phyloP scores from a whole-genome alignment of 2,329 filamentous ascomycete genomes.

The Clonostachys chloroleuca region DNA sequence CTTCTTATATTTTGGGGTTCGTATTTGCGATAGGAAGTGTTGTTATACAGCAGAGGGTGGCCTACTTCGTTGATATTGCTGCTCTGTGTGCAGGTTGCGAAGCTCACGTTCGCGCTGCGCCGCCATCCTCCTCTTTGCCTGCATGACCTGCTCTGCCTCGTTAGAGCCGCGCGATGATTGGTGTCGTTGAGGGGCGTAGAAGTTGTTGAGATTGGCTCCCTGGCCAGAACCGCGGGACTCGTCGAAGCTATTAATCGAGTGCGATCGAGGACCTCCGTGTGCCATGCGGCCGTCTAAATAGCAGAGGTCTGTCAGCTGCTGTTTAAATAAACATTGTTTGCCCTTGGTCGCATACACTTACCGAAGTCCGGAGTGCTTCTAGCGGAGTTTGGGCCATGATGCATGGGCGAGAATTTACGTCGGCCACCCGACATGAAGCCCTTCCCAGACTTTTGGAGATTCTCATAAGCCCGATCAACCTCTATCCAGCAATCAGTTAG shows the following conservation, averaged over 20 bases:
- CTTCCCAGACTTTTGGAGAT: slow-evolving; percentile 95
- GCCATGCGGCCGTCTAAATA: slow-evolving; percentile 65
- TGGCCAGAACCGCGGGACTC: slow-evolving; percentile 60
- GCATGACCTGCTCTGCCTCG: slow-evolving; percentile 98
- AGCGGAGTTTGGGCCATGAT: slow-evolving; percentile 4
- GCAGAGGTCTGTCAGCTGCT: slow-evolving; percentile 6
- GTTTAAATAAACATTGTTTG: slow-evolving; percentile 2
- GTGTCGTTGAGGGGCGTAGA: slow-evolving; percentile 91
- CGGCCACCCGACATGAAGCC: slow-evolving; percentile 71
- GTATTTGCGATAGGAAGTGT: slow-evolving; percentile 1
- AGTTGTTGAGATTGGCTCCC: slow-evolving; percentile 80
- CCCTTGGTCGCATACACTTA: slow-evolving; percentile 14
- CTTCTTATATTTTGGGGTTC: not conserved
- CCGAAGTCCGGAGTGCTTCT: slow-evolving; percentile 12
- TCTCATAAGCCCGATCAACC: slow-evolving; percentile 93
- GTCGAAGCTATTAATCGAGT: slow-evolving; percentile 80
- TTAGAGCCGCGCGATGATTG: slow-evolving; percentile 76
- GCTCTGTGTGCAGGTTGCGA: slow-evolving; percentile 99
- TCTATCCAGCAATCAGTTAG: slow-evolving; percentile 46
- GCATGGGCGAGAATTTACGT: slow-evolving; percentile 64
- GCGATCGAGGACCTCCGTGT: slow-evolving; percentile 65
- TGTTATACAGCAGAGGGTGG: slow-evolving; percentile 72
- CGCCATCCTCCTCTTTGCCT: slow-evolving; percentile 98
- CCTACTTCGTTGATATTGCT: slow-evolving; percentile 99
- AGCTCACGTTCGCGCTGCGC: slow-evolving; percentile 98